Conservation (phyloP, 2,329 filamentous ascomycete genomes). For the Beauveria australis region DNA sequence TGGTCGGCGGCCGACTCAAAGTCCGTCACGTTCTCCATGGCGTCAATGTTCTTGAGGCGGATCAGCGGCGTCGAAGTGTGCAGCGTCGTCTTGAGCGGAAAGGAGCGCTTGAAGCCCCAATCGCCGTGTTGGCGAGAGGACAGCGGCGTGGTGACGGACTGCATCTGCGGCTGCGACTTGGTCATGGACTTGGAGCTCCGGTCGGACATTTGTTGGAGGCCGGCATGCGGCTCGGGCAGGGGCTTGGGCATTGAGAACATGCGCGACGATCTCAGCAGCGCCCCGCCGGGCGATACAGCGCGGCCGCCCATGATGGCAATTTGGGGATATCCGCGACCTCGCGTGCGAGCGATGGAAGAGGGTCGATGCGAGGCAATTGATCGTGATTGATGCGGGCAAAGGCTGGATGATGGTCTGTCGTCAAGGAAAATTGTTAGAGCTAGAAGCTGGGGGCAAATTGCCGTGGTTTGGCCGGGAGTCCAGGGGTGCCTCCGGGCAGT, state of each 20-base stretch:
- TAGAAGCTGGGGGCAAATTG: conserved; percentile 5
- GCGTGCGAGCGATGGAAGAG: conserved; percentile 15
- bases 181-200: conserved; percentile 45
- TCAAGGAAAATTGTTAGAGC: conserved; percentile 7
- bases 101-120: conserved; percentile 83
- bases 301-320: conserved; percentile 23
- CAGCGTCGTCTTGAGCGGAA: conserved; percentile 69
- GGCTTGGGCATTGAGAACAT: conserved; percentile 80
- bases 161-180: conserved; percentile 68
- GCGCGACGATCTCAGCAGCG: conserved; percentile 75
- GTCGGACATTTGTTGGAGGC: conserved; percentile 26
- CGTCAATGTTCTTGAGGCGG: conserved; percentile 71
- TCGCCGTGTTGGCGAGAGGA: conserved; percentile 70
- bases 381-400: conserved; percentile 11
- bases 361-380: conserved; percentile 14
- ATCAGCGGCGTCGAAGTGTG: conserved; percentile 67
- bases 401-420: conserved; percentile 21
- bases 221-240: conserved; percentile 54
- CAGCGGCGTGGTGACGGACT: conserved; percentile 70
- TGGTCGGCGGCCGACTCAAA: conserved; percentile 79
- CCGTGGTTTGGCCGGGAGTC: conserved; percentile 9
- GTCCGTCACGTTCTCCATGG: conserved; percentile 80
- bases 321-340: conserved; percentile 21
- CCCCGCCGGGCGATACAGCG: conserved; percentile 51
- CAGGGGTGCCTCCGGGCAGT: not conserved